Percentiles rank a stretch among this genome's conserved stretches.
These are phyloP conservation scores for Karstenula rhodostoma DNA, from an alignment of 2,329 filamentous ascomycete species.

Conservation along the genomic window DNA sequence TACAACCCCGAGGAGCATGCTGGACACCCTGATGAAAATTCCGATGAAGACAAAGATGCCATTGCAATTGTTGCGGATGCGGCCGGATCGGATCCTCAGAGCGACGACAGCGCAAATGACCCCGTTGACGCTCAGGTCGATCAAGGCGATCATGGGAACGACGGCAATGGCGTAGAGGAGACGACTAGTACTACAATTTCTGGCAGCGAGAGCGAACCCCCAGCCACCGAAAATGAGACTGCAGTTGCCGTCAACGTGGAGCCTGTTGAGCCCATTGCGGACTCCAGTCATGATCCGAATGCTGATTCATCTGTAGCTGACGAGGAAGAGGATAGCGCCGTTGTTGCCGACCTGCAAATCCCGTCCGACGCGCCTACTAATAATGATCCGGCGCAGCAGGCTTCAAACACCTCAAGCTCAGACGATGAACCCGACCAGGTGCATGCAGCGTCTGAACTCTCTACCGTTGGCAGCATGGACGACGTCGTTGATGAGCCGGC, in stretches of 20 bases:
- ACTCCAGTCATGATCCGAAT: not conserved
- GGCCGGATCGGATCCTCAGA: not conserved
- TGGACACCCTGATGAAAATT: not conserved
- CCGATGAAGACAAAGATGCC: not conserved
- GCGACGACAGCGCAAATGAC: not conserved
- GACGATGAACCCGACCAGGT: not conserved
- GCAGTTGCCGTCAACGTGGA: not conserved
- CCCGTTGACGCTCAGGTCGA: not conserved
- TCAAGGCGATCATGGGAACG: not conserved
- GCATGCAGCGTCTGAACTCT: not conserved
- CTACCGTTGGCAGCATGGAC: not conserved
- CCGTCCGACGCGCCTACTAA: conserved; percentile 2
- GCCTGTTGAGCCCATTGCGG: not conserved
- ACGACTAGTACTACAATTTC: not conserved
- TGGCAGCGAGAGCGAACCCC: not conserved
- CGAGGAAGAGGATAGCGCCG: conserved; percentile 9
- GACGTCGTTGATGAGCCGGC: not conserved
- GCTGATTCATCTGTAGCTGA: not conserved
- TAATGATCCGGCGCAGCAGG: not conserved
- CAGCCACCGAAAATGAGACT: not conserved
- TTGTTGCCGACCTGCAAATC: conserved; percentile 3
- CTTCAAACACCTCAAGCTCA: not conserved
- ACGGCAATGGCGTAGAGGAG: not conserved
- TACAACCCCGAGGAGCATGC: not conserved
- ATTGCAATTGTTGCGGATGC: not conserved